Percentiles rank a stretch among this genome's conserved stretches.
phyloP scores from a whole-genome alignment of 306 rosid genomes.

The Quercus agrifolia region DNA sequence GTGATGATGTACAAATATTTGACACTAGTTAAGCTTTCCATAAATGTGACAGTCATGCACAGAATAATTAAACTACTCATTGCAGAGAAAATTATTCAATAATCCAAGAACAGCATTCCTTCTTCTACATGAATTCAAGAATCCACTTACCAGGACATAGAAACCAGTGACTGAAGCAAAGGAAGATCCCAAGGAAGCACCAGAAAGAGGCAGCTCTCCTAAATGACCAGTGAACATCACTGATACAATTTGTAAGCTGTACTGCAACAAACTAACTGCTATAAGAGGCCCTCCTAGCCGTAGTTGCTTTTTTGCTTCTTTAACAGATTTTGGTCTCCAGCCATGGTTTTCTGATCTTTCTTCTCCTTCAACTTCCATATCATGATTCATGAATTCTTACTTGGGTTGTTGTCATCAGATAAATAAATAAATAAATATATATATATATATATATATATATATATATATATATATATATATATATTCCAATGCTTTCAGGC shows the following conservation, averaged over 20 bases:
- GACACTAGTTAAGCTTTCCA: background rate
- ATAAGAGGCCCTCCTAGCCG: conserved; percentile 56
- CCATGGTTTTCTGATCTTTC: background rate
- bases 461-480: no score
- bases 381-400: conserved; percentile 20
- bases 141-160: conserved; percentile 37
- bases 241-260: conserved; percentile 42
- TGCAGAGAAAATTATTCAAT: background rate
- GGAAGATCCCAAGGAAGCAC: conserved; percentile 52
- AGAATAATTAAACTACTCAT: background rate
- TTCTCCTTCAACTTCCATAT: background rate
- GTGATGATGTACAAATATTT: background rate
- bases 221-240: conserved; percentile 62
- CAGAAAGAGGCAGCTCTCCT: conserved; percentile 49
- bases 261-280: conserved; percentile 44
- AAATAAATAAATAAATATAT: no score
- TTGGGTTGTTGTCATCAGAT: conserved; percentile 10
- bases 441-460: no score
- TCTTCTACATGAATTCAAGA: no score
- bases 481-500: no score
- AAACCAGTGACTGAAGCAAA: conserved; percentile 50
- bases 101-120: no score
- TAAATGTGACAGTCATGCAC: background rate
- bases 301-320: conserved; percentile 45
- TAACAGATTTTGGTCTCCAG: conserved; percentile 17